Conservation (phyloP, 768 basidiomycete genomes). For the Boletus vermiculosoides region DNA sequence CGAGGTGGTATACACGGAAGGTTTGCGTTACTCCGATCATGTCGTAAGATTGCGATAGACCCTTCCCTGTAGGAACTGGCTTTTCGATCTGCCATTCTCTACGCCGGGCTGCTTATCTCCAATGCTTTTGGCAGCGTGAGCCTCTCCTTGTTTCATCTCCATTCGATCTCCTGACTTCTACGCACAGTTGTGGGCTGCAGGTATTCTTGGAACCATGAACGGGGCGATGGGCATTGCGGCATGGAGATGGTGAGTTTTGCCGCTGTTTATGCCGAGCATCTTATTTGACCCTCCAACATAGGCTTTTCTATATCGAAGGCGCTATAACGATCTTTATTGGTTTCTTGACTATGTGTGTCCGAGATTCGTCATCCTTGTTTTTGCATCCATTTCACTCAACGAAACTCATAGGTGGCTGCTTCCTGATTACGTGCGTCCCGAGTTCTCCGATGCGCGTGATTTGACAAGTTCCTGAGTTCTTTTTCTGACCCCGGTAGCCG, state of each 20-base stretch:
- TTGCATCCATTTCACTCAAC: neutral
- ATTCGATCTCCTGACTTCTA: neutral
- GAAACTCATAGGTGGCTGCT: slow-evolving; percentile 46
- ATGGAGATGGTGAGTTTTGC: slow-evolving; percentile 58
- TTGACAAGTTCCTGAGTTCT: neutral
- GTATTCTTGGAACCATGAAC: slow-evolving; percentile 67
- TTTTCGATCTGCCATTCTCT: slow-evolving; percentile 60
- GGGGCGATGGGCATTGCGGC: slow-evolving; percentile 62
- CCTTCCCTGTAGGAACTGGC: slow-evolving; percentile 50
- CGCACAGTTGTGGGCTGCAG: slow-evolving; percentile 64
- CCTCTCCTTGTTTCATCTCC: neutral
- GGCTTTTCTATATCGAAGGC: slow-evolving; percentile 76
- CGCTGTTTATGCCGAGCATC: neutral
- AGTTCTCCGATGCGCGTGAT: neutral
- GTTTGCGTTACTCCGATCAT: neutral
- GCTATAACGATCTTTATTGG: slow-evolving; percentile 61
- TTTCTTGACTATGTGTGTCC: slow-evolving; percentile 47
- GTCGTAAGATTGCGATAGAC: neutral
- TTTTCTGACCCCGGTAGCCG: slow-evolving; percentile 39
- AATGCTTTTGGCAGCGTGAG: slow-evolving; percentile 67
- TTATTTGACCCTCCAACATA: slow-evolving; percentile 21
- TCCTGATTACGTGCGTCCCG: slow-evolving; percentile 53
- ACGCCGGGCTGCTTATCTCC: slow-evolving; percentile 55
- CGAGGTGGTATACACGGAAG: slow-evolving; percentile 26
- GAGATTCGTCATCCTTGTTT: neutral